Evolutionary conservation across 2,329 filamentous ascomycete genomes (phyloP).

Genomic region (Ophiostoma perfectum): DNA sequence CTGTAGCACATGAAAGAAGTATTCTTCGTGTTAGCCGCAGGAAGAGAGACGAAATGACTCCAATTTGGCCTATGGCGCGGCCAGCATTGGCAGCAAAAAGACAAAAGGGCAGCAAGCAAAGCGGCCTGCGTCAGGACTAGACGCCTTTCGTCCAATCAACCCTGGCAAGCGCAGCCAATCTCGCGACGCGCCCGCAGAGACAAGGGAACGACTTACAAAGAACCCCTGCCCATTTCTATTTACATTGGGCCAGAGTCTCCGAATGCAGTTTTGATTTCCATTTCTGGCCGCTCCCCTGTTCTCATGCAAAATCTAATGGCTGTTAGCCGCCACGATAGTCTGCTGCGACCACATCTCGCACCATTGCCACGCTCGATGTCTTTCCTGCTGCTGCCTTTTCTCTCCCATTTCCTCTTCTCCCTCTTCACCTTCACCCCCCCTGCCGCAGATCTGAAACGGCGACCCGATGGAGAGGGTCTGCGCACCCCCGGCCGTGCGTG

Average conservation of each 20-base stretch:
- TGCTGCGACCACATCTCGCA: no score
- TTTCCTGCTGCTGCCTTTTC: neutral
- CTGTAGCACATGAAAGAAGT: no score
- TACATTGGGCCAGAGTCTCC: neutral
- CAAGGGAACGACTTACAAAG: neutral
- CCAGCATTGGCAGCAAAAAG: neutral
- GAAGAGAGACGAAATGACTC: neutral
- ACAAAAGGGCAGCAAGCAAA: no score
- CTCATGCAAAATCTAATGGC: neutral
- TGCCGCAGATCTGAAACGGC: slow-evolving; percentile 21
- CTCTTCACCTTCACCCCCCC: neutral
- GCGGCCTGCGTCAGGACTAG: neutral
- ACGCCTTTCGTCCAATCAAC: slow-evolving; percentile 4
- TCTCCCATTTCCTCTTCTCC: neutral
- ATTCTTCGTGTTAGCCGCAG: no score
- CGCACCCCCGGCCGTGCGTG: slow-evolving; percentile 14
- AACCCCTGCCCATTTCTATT: neutral
- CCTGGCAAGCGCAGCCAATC: neutral
- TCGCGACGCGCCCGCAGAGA: neutral
- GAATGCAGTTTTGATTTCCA: neutral
- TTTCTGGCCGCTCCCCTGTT: neutral
- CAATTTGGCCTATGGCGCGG: neutral
- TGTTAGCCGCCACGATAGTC: neutral
- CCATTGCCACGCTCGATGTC: neutral
- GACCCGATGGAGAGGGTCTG: slow-evolving; percentile 17